Percentiles rank a stretch among this genome's conserved stretches.
Evolutionary conservation across 106 monocot species (phyloP).

Genomic region (Narthecium ossifragum): DNA sequence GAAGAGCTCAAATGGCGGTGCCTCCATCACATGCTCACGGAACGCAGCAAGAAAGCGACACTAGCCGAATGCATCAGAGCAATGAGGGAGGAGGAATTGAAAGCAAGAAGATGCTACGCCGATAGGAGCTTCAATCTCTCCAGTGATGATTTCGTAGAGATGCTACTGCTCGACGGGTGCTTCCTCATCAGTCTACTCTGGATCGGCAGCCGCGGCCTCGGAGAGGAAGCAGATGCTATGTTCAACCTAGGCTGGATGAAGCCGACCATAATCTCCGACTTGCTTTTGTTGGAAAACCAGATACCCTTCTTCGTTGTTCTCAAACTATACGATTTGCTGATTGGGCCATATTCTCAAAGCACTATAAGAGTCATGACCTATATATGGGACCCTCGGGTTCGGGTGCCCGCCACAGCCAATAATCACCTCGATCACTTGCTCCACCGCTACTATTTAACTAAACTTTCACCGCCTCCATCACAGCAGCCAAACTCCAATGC

Average conservation of each 20-base stretch:
- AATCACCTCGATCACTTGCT: constrained; percentile 10
- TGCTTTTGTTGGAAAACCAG: constrained; percentile 36
- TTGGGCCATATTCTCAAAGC: too few species aligned
- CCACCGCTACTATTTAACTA: constrained; percentile 16
- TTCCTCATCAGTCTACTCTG: constrained; percentile 15
- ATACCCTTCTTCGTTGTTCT: constrained; percentile 27
- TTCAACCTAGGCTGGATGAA: neutral
- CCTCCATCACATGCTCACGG: constrained; percentile 8
- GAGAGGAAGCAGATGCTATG: neutral
- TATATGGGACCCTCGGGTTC: too few species aligned
- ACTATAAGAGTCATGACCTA: too few species aligned
- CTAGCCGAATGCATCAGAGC: neutral
- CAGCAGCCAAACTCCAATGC: too few species aligned
- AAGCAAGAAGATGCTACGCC: constrained; percentile 20
- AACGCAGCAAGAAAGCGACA: neutral
- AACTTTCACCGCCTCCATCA: too few species aligned
- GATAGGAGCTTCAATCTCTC: constrained; percentile 2
- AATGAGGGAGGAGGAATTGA: constrained; percentile 1
- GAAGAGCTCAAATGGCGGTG: constrained; percentile 30
- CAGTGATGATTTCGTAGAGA: constrained; percentile 15
- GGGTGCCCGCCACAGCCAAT: too few species aligned
- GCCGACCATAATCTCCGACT: constrained; percentile 7
- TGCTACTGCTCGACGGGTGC: constrained; percentile 30
- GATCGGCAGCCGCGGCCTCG: neutral
- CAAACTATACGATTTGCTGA: neutral